These are phyloP conservation scores for Dalbergia cultrata DNA, from an alignment of 306 rosid genomes.

Conservation along the genomic window DNA sequence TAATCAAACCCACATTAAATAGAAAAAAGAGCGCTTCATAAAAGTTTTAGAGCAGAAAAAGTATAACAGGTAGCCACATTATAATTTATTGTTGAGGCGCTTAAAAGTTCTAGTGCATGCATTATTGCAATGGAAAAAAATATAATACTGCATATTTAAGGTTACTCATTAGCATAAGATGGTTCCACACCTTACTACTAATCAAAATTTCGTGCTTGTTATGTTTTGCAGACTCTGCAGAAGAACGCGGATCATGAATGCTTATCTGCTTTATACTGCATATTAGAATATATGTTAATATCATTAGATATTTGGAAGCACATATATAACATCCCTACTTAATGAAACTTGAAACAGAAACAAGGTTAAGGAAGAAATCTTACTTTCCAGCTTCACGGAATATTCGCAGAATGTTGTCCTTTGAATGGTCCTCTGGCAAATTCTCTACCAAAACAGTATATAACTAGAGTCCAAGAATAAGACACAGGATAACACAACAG, in stretches of 20 bases:
- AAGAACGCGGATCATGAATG: constrained; percentile 66
- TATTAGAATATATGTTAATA: constrained; percentile 36
- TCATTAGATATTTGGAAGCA: constrained; percentile 35
- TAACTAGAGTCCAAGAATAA: constrained; percentile 72
- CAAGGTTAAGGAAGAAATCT: constrained; percentile 33
- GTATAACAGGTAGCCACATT: neutral
- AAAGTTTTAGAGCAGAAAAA: neutral
- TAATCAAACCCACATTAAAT: constrained; percentile 15
- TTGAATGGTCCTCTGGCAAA: constrained; percentile 88
- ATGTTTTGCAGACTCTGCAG: constrained; percentile 62
- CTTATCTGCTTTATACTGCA: constrained; percentile 75
- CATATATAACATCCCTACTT: constrained; percentile 22
- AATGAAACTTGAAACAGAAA: constrained; percentile 36
- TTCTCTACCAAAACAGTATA: constrained; percentile 95
- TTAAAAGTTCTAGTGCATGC: constrained; percentile 29
- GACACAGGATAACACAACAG: constrained; percentile 38
- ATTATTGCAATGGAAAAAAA: constrained; percentile 16
- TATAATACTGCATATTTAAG: constrained; percentile 24
- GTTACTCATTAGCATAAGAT: constrained; percentile 5
- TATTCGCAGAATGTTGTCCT: constrained; percentile 74
- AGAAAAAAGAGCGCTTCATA: neutral
- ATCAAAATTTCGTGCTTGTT: constrained; percentile 63
- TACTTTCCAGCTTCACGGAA: constrained; percentile 93
- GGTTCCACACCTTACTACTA: constrained; percentile 70
- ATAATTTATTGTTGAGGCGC: constrained; percentile 10